Percentiles rank a stretch among this genome's conserved stretches.
phyloP scores from a whole-genome alignment of 2,329 filamentous ascomycete species.

The Alternaria gansuensis region DNA sequence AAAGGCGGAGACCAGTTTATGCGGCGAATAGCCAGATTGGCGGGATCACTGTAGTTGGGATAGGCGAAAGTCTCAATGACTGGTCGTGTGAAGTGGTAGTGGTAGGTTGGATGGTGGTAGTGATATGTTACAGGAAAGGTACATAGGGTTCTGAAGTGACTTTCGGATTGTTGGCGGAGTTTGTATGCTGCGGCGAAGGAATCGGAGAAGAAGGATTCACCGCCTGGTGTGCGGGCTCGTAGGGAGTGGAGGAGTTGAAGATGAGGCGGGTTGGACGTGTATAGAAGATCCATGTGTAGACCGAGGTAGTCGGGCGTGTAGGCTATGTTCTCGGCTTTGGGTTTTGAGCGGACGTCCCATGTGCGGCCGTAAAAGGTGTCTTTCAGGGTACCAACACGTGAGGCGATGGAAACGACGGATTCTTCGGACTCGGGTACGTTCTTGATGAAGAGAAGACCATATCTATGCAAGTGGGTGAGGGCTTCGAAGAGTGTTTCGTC shows the following conservation, averaged over 20 bases:
- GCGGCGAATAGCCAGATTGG: conserved; percentile 49
- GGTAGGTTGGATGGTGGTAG: conserved; percentile 69
- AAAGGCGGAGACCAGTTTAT: conserved; percentile 83
- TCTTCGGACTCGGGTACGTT: conserved; percentile 74
- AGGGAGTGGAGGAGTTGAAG: conserved; percentile 92
- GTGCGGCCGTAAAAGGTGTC: conserved; percentile 91
- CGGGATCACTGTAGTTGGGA: conserved; percentile 39
- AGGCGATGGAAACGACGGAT: conserved; percentile 73
- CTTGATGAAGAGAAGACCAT: conserved; percentile 80
- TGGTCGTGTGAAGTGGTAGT: conserved; percentile 68
- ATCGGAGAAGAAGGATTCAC: conserved; percentile 87
- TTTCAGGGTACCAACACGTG: conserved; percentile 78
- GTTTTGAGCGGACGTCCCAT: conserved; percentile 87
- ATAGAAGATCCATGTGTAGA: conserved; percentile 93
- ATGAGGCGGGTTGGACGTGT: conserved; percentile 79
- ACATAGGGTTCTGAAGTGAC: conserved; percentile 55
- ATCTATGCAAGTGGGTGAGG: conserved; percentile 68
- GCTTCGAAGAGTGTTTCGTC: conserved; percentile 67
- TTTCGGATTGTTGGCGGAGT: conserved; percentile 38
- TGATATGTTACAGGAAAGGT: conserved; percentile 66
- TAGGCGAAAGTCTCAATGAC: conserved; percentile 61
- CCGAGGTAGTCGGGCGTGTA: conserved; percentile 82
- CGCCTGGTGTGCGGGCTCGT: conserved; percentile 79
- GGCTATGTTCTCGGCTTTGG: conserved; percentile 87
- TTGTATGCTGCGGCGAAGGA: conserved; percentile 67